Evolutionary conservation across 129 eudicot genomes (phyloP).

Genomic region (carrot (Daucus carota)): DNA sequence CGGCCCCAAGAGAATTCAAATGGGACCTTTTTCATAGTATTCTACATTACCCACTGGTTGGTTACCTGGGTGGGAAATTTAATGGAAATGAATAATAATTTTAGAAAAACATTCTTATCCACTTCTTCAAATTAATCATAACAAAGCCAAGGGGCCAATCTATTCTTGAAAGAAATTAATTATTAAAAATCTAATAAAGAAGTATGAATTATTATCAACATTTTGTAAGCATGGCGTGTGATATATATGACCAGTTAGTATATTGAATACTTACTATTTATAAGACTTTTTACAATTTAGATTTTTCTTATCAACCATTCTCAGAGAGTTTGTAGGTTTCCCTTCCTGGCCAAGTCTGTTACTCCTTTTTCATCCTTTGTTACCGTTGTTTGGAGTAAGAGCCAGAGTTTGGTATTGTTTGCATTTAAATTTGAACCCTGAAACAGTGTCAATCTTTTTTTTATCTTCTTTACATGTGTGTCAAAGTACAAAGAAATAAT

Average conservation of each 20-base stretch:
- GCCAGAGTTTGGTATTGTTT: neutral
- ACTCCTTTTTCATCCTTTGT: neutral
- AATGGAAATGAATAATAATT: neutral
- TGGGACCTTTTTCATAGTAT: neutral
- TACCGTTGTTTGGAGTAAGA: neutral
- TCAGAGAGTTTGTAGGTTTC: neutral
- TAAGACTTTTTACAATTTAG: neutral
- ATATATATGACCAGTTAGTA: neutral
- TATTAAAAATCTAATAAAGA: neutral
- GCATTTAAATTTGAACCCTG: neutral
- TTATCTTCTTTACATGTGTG: neutral
- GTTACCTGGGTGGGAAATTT: neutral
- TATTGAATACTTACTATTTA: too few relatives aligned
- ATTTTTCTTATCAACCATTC: neutral
- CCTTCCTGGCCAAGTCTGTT: neutral
- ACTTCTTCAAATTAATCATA: neutral
- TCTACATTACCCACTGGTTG: neutral
- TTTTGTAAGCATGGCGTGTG: neutral
- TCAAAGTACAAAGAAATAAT: neutral
- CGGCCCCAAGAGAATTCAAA: neutral
- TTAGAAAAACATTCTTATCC: neutral
- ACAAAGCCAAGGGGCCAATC: neutral
- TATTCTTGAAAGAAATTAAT: neutral
- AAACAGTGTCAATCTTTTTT: neutral
- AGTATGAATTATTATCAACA: neutral